Base-by-base conservation (phyloP, 768 basidiomycete genomes). In the Trametes maxima region DNA sequence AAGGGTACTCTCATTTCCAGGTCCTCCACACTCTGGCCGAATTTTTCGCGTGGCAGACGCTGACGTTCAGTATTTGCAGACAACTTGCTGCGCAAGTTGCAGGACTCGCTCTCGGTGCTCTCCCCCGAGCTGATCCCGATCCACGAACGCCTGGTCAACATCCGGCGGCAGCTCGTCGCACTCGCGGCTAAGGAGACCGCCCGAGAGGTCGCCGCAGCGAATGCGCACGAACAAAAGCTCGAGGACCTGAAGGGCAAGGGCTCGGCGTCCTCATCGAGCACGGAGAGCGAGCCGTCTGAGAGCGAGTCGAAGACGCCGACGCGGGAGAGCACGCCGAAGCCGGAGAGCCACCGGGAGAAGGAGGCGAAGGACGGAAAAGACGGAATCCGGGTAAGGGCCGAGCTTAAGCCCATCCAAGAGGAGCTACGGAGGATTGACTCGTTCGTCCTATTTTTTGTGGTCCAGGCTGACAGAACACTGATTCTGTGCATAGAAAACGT, bases 351-450 rank as follows among this genome's bases (percentile, higher is more conserved):
- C 7, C 39, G 45, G 8, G 52, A 45, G 2, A 65, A 58, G 53
- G 64, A 65, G 16, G 53, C n/a, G 7, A 57, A 28, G 44, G 62
- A 63, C 12, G 47, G 56, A 35, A 68, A 62, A 33, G 65, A 67
- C 2, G 52, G 52, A 16, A 63, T 65, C 12, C 63, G 63, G 43
- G 57, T 72, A 3, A 72, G 68, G 64, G 61, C 70, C 14, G 95
- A 97, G 73, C 82, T 96, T 59, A 95, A 95, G 76, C 88, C 92
- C 45, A 76, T 98, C 47, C 84, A 91, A 59, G 94, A 97, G 73
- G 97, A 98, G 70, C 81, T 99, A 56, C 84, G 96, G 58, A 92
- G 90, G 77, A 96, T 99, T 67, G 97, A 99, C 79, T 89, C 90
- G 89, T 93, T 84, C 88, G 91, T 90, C 75, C 19, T 16, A 13